phyloP scores from a whole-genome alignment of 176 grass and related monocot species.

The Dendrocalamus sinicus region DNA sequence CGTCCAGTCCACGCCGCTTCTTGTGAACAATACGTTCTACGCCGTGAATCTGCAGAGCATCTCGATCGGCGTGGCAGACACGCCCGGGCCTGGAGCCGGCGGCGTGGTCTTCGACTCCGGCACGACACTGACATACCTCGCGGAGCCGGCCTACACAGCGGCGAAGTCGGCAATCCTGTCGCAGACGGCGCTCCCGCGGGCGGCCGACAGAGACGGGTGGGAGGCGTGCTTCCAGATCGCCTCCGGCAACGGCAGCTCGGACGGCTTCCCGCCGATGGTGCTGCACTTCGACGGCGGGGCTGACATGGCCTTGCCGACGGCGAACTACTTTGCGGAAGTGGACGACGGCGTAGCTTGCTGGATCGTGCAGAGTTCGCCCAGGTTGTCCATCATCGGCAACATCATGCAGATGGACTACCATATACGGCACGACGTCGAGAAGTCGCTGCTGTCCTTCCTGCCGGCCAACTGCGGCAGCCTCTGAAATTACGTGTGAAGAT shows the following conservation, averaged over 20 bases:
- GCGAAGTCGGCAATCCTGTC: not conserved
- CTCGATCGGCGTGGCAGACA: not conserved
- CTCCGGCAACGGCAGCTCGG: not conserved
- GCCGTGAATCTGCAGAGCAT: constrained; percentile 2
- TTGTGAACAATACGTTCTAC: not conserved
- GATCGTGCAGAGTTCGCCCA: not conserved
- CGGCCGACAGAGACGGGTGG: not conserved
- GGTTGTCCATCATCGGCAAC: constrained; percentile 16
- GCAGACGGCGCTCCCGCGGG: not conserved
- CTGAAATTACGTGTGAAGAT: not conserved
- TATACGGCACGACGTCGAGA: constrained; percentile 1
- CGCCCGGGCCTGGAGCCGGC: not conserved
- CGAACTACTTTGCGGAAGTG: not conserved
- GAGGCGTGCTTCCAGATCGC: constrained; percentile 16
- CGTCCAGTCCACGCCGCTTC: not conserved
- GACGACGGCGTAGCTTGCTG: not conserved
- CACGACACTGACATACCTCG: constrained; percentile 30
- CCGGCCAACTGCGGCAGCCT: not conserved
- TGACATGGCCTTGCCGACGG: constrained; percentile 6
- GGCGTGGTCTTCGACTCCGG: constrained; percentile 31
- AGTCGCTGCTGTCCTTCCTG: not conserved
- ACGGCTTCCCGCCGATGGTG: not conserved
- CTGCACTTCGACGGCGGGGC: constrained; percentile 37
- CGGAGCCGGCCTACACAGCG: constrained; percentile 1
- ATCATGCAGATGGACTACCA: constrained; percentile 37